Evolutionary conservation across 1,139 yeast species (phyloP).

Genomic region (Geotrichum europaeum): DNA sequence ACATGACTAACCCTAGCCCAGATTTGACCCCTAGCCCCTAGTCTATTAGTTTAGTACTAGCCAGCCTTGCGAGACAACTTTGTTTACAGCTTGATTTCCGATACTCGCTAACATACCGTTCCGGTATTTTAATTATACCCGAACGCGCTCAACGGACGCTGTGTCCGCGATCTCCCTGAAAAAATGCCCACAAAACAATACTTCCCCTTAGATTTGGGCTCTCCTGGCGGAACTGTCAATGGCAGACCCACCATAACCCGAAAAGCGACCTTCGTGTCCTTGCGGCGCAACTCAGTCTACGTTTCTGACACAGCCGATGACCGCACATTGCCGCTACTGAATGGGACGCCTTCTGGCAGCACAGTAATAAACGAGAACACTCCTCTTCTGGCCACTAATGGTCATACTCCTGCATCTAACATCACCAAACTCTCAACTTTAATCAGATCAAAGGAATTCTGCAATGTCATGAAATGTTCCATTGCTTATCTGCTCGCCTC

Average conservation of each 20-base stretch:
- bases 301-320: constrained; percentile 7
- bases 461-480: constrained; percentile 48
- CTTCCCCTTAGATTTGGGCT: not conserved
- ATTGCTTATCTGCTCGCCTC: constrained; percentile 70
- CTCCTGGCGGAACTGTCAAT: not conserved
- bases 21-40: too few species aligned
- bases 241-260: not conserved
- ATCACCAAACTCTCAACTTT: not conserved
- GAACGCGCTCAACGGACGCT: not conserved
- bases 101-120: not conserved
- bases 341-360: not conserved
- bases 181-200: not conserved
- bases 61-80: not conserved
- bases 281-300: constrained; percentile 5
- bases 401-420: not conserved
- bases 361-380: not conserved
- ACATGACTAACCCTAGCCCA: too few species aligned
- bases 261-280: constrained; percentile 6
- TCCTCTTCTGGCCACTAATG: not conserved
- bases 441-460: not conserved
- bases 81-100: not conserved
- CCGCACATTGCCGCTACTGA: not conserved
- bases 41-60: not conserved
- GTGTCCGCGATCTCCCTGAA: not conserved
- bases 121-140: not conserved